A percentile compares a stretch with the other conserved stretches of the same genome.
Evolutionary conservation across 2,329 filamentous ascomycete genomes (phyloP).

Genomic region (Didymella arachidicola): DNA sequence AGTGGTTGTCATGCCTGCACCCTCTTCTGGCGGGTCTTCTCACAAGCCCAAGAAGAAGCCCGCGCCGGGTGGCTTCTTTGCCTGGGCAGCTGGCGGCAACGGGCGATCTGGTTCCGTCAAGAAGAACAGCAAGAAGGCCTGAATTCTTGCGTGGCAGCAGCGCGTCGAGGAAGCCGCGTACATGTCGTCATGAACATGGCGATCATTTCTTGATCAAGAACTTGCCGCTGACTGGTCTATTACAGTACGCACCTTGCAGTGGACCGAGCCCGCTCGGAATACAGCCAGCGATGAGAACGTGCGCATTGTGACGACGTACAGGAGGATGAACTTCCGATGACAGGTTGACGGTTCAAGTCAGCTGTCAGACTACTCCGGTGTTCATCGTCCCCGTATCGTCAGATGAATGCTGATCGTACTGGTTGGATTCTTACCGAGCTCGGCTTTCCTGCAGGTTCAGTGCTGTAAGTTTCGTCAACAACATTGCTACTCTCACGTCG

Average conservation of each 20-base stretch:
- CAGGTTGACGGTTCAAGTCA: background rate
- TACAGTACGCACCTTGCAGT: constrained; percentile 1
- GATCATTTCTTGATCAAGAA: background rate
- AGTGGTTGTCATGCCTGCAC: background rate
- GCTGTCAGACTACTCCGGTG: background rate
- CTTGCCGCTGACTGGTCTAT: background rate
- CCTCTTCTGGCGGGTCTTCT: background rate
- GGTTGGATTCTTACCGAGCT: background rate
- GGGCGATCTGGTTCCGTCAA: constrained; percentile 10
- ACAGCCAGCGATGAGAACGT: background rate
- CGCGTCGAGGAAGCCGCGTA: constrained; percentile 20
- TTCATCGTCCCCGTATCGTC: background rate
- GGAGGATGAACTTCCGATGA: constrained; percentile 3
- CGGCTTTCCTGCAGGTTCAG: background rate
- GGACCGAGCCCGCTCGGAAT: background rate
- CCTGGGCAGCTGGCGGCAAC: constrained; percentile 18
- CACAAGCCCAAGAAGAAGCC: constrained; percentile 20
- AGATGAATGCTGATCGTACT: background rate
- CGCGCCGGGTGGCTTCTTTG: constrained; percentile 16
- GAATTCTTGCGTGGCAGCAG: constrained; percentile 22
- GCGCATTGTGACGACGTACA: constrained; percentile 5
- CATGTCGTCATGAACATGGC: constrained; percentile 5
- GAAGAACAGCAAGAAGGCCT: constrained; percentile 22
- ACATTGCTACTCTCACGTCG: constrained; percentile 1
- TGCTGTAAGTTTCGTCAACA: background rate